Conservation (phyloP, 495 filamentous ascomycete species). For the Lepidopterella palustris region DNA sequence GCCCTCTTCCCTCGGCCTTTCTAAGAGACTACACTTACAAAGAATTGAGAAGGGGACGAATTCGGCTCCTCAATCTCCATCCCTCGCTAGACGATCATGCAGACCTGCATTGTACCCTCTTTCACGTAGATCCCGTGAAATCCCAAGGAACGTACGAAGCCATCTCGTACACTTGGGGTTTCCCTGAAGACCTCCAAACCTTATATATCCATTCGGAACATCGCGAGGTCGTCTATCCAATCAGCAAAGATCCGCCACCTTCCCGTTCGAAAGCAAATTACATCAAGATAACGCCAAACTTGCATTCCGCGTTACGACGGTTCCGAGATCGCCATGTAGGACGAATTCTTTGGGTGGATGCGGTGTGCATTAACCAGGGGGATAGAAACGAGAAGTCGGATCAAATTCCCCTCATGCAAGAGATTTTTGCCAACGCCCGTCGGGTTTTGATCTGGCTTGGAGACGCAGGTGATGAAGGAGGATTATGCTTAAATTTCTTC, state of each 20-base stretch:
- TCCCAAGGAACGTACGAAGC: not conserved
- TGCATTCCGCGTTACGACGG: not conserved
- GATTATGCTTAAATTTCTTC: not conserved
- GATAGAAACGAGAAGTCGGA: not conserved
- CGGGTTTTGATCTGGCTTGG: not conserved
- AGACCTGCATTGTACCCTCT: not conserved
- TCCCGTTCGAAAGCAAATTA: no score
- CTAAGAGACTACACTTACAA: no score
- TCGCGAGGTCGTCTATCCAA: not conserved
- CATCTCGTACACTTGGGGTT: not conserved
- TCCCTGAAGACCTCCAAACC: not conserved
- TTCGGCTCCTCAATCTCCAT: not conserved
- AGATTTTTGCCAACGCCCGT: not conserved
- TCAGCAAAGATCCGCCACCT: no score
- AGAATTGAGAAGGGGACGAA: no score
- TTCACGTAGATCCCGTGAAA: not conserved
- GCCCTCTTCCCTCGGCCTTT: no score
- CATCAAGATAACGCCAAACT: not conserved
- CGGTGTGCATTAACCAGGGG: not conserved
- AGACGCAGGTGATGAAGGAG: not conserved
- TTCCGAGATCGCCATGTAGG: not conserved
- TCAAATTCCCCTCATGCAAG: conserved; percentile 1
- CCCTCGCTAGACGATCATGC: not conserved
- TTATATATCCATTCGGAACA: no score
- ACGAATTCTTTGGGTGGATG: not conserved